Evolutionary conservation across 768 basidiomycete genomes (phyloP).

Genomic region (Trametes cinnabarina): DNA sequence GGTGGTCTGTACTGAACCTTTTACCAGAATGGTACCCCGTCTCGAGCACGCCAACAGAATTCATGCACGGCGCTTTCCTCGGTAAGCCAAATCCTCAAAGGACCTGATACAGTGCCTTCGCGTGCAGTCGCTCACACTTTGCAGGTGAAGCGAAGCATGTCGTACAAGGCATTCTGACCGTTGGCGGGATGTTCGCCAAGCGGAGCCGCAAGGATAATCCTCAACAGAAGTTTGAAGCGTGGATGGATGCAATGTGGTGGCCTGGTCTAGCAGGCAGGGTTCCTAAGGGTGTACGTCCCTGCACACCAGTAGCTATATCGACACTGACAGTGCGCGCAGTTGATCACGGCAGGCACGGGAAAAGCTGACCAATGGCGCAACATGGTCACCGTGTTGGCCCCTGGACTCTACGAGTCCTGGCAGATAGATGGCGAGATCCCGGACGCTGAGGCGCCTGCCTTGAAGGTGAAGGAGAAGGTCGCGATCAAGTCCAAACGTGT

Average conservation of each 20-base stretch:
- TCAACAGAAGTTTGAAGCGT: neutral
- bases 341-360: neutral
- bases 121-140: neutral
- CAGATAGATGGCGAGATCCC: too few species aligned
- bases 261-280: neutral
- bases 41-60: neutral
- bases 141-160: conserved; percentile 4
- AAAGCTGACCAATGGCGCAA: neutral
- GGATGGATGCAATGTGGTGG: neutral
- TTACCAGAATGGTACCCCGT: neutral
- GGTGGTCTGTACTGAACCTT: neutral
- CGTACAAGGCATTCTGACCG: neutral
- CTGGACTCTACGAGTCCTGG: neutral
- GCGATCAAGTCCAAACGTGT: too few species aligned
- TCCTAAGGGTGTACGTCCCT: neutral
- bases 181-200: neutral
- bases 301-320: too few species aligned
- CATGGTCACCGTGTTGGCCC: neutral
- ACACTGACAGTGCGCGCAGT: too few species aligned
- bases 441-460: too few species aligned
- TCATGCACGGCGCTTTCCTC: conserved; percentile 1
- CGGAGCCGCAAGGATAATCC: neutral
- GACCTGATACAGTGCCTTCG: too few species aligned
- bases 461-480: too few species aligned
- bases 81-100: too few species aligned